Evolutionary conservation across 169 alveolate species (phyloP).

Genomic region (Cryptosporidium xiaoi): DNA sequence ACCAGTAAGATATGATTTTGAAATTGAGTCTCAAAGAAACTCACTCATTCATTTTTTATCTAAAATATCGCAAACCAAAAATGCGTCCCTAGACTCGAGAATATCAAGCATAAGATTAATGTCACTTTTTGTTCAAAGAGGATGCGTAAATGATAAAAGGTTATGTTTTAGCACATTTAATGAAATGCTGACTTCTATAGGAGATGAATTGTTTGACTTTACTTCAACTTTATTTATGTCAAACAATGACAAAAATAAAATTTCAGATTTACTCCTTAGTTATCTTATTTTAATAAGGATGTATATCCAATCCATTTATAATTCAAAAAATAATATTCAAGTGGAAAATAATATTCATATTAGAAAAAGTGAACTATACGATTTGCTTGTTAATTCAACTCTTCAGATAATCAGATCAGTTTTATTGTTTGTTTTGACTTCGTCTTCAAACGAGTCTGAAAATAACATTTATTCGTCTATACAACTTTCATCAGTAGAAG

Average conservation of each 20-base stretch:
- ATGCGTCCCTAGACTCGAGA: slow-evolving; percentile 19
- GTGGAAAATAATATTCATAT: background rate
- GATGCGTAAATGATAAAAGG: slow-evolving; percentile 35
- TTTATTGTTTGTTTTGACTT: background rate
- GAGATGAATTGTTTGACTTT: slow-evolving; percentile 53
- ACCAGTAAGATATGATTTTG: slow-evolving; percentile 18
- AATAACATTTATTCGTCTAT: slow-evolving; percentile 7
- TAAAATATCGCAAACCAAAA: slow-evolving; percentile 13
- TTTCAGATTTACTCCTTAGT: slow-evolving; percentile 14
- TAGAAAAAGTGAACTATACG: background rate
- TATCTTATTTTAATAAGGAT: slow-evolving; percentile 13
- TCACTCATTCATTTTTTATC: slow-evolving; percentile 9
- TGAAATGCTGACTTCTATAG: background rate
- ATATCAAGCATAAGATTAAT: slow-evolving; percentile 22
- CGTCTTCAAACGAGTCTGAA: background rate
- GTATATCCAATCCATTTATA: slow-evolving; percentile 8
- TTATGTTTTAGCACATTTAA: background rate
- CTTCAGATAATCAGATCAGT: slow-evolving; percentile 32
- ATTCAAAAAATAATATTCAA: background rate
- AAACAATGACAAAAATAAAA: background rate
- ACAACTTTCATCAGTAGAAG: slow-evolving; percentile 11
- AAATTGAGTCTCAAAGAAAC: background rate
- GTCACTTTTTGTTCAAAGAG: slow-evolving; percentile 40
- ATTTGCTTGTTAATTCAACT: slow-evolving; percentile 9
- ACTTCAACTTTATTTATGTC: slow-evolving; percentile 5